Conservation (phyloP, 169 alveolate genomes). For the Cystoisospora suis region DNA sequence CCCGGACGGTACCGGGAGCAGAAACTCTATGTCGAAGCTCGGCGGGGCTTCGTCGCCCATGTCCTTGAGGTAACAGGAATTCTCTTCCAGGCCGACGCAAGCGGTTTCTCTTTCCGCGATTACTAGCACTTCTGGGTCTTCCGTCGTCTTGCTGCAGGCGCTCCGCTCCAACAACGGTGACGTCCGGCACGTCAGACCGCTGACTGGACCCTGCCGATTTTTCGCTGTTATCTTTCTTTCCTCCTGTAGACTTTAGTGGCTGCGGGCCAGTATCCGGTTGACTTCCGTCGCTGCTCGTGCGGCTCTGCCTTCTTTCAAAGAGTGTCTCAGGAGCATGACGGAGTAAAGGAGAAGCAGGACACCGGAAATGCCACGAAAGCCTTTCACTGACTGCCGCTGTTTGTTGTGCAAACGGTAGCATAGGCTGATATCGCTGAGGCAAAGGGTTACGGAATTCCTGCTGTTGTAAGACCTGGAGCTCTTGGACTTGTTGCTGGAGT, state of each 20-base stretch:
- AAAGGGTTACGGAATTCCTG: not conserved
- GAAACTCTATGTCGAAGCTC: not conserved
- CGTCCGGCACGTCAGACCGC: too few relatives aligned
- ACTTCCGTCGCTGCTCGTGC: slow-evolving; percentile 1
- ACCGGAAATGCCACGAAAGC: slow-evolving; percentile 27
- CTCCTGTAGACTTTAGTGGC: not conserved
- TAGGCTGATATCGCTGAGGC: not conserved
- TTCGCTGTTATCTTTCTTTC: not conserved
- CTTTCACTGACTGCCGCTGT: slow-evolving; percentile 30
- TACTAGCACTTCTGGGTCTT: not conserved
- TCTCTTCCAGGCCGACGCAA: not conserved
- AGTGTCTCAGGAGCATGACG: slow-evolving; percentile 18
- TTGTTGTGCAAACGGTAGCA: not conserved
- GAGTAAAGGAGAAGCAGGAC: not conserved
- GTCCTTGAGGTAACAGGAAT: not conserved
- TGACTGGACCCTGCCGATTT: not conserved
- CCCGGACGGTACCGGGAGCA: too few relatives aligned
- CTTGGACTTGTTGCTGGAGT: slow-evolving; percentile 4
- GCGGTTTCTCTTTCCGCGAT: not conserved
- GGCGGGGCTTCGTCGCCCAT: not conserved
- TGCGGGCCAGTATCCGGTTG: not conserved
- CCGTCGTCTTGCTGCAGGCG: not conserved
- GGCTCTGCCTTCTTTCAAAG: not conserved
- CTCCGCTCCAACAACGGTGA: not conserved
- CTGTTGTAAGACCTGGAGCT: slow-evolving; percentile 21